Conservation (phyloP, 306 rosid genomes). For the Parietaria judaica region DNA sequence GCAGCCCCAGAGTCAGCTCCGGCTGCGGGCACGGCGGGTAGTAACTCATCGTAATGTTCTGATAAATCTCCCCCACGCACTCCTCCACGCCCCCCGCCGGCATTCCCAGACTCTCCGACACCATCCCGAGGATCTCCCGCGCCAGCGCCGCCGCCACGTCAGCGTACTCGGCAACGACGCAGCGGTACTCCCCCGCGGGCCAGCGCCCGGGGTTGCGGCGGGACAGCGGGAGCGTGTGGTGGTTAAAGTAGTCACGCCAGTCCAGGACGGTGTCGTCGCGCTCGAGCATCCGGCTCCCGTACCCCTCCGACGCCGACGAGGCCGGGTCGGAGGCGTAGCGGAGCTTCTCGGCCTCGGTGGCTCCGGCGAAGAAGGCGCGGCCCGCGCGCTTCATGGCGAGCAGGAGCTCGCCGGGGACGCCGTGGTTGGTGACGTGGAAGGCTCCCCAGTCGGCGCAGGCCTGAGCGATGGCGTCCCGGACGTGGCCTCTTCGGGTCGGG, state of each 20-base stretch:
- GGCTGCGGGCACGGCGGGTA: slow-evolving; percentile 90
- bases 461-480: slow-evolving; percentile 28
- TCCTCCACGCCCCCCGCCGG: slow-evolving; percentile 52
- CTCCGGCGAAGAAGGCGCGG: slow-evolving; percentile 53
- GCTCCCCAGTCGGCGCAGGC: slow-evolving; percentile 83
- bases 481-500: slow-evolving; percentile 24
- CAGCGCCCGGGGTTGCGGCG: slow-evolving; percentile 70
- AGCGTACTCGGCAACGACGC: slow-evolving; percentile 33
- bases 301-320: slow-evolving; percentile 71
- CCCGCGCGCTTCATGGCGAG: slow-evolving; percentile 33
- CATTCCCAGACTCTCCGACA: slow-evolving; percentile 68
- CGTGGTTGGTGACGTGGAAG: slow-evolving; percentile 75
- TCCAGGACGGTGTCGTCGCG: slow-evolving; percentile 41
- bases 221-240: slow-evolving; percentile 73
- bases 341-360: slow-evolving; percentile 50
- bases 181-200: slow-evolving; percentile 64
- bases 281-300: slow-evolving; percentile 74
- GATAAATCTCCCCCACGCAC: slow-evolving; percentile 55
- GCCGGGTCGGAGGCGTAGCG: slow-evolving; percentile 42
- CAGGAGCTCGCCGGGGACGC: slow-evolving; percentile 40
- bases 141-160: slow-evolving; percentile 52
- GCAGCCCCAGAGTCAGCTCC: slow-evolving; percentile 78
- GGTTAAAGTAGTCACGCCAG: slow-evolving; percentile 94
- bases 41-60: slow-evolving; percentile 80
- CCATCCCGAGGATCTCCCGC: slow-evolving; percentile 44